Conservation (phyloP, 2,329 filamentous ascomycete genomes). For the Colletotrichum caudatum region DNA sequence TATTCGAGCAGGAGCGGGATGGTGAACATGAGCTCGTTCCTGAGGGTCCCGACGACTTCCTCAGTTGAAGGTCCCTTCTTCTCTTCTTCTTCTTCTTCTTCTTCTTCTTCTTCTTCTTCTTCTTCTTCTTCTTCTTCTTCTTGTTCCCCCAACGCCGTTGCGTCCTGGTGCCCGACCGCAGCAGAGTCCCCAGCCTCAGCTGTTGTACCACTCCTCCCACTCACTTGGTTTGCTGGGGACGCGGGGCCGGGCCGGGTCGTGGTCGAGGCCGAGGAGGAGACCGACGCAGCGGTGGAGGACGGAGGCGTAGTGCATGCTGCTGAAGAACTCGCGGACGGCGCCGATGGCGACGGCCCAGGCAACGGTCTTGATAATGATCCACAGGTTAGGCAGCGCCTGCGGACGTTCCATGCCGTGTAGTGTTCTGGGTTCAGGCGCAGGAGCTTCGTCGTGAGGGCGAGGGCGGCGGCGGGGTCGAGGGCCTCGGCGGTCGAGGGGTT, state of each 20-base stretch:
- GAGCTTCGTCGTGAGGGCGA: slow-evolving; percentile 78
- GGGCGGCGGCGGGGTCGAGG: slow-evolving; percentile 64
- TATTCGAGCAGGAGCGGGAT: slow-evolving; percentile 85
- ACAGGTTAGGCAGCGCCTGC: slow-evolving; percentile 76
- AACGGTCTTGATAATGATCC: slow-evolving; percentile 67
- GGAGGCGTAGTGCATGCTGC: slow-evolving; percentile 67
- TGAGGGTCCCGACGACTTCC: slow-evolving; percentile 57
- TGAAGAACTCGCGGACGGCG: slow-evolving; percentile 66
- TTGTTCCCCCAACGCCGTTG: not conserved
- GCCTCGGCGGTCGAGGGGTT: slow-evolving; percentile 39
- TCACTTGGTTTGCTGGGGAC: slow-evolving; percentile 55
- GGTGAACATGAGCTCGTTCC: slow-evolving; percentile 81
- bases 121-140: slow-evolving; percentile 13
- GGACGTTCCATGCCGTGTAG: slow-evolving; percentile 92
- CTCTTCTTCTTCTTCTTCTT: slow-evolving; percentile 1
- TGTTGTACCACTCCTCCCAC: slow-evolving; percentile 68
- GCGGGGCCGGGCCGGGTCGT: slow-evolving; percentile 61
- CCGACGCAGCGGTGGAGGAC: slow-evolving; percentile 72
- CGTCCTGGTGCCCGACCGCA: slow-evolving; percentile 50
- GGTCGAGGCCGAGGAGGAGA: slow-evolving; percentile 64
- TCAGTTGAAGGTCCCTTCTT: slow-evolving; percentile 41
- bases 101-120: slow-evolving; percentile 2
- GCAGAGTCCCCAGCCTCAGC: slow-evolving; percentile 55
- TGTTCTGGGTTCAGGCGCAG: slow-evolving; percentile 86
- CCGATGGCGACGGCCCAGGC: slow-evolving; percentile 66